Base-by-base conservation (phyloP, 2,329 filamentous ascomycete species). In the Stagonosporopsis rhizophila region DNA sequence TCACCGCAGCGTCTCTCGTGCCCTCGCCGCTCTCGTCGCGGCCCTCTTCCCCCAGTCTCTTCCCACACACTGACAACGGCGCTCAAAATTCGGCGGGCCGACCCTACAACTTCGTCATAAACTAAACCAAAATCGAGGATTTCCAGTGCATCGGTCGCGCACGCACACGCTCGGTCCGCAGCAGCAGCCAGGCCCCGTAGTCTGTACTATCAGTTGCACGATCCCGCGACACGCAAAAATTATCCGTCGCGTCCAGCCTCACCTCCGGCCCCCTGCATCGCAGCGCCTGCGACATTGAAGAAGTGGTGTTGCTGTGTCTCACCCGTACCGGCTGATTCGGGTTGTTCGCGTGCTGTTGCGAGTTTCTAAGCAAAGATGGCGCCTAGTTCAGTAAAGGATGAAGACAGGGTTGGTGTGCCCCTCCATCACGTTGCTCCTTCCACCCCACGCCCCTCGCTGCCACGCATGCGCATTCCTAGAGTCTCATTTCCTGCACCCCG, bases 371-470 rank as follows among this genome's bases (percentile, higher is more conserved):
- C 61, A 62, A 62, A 74, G 32, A 56, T 70, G 59, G 72, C 73
- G 71, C 67, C 67, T 70, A 73, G 68, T 51, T 45, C 65, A 56
- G 56, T 58, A 52, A 58, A 58, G 49, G 55, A 58, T 58, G 71
- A 74, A 62, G 71, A 75, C 72, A 73, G 68, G 73, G 73, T 75
- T 74, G 57, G 46, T 60, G 50, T 69, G 60, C 69, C 67, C 68
- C 67, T 73, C 71, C 68, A 60, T 65, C 65, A 56, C 53, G 46
- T 50, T 44, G 44, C 47, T 48, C 48, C 47, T 57, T 57, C 58
- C 53, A 48, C 49, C 46, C 44, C 34, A 44, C 38, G 56, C 50
- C 57, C 58, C 56, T 56, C 58, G 53, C 59, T 51, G 52, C 44
- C 52, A 59, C 60, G 58, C 52, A 50, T 28, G 32, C 49, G 41